Conservation (phyloP, 2,329 filamentous ascomycete species). For the Domatiomyces globalis region DNA sequence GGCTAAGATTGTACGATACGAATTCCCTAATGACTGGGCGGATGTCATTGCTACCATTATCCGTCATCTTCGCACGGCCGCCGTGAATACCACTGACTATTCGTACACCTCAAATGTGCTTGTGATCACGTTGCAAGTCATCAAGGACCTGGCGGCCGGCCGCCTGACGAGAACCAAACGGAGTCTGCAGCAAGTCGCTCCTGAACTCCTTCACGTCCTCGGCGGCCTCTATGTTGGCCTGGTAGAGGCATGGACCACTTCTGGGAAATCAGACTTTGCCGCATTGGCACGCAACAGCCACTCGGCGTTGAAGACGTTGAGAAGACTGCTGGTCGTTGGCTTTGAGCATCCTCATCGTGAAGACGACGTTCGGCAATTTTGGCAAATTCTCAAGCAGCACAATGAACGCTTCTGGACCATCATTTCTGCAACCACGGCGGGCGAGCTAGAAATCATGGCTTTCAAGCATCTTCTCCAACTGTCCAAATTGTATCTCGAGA, state of each 20-base stretch:
- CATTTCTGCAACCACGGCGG: constrained; percentile 39
- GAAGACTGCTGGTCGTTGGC: constrained; percentile 63
- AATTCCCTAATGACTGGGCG: constrained; percentile 76
- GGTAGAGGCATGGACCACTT: constrained; percentile 53
- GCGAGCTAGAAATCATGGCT: constrained; percentile 46
- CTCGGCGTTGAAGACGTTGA: constrained; percentile 57
- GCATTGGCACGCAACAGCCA: constrained; percentile 54
- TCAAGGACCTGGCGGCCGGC: constrained; percentile 80
- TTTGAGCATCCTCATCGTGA: constrained; percentile 77
- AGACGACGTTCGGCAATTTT: constrained; percentile 61
- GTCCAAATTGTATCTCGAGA: constrained; percentile 78
- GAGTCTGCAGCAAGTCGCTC: constrained; percentile 61
- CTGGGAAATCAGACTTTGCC: constrained; percentile 21
- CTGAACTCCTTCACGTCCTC: constrained; percentile 70
- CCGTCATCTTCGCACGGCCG: constrained; percentile 21
- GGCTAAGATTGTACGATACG: constrained; percentile 76
- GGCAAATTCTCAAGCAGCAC: constrained; percentile 62
- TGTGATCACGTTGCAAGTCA: constrained; percentile 53
- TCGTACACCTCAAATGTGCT: constrained; percentile 14
- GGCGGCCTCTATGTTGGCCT: constrained; percentile 64
- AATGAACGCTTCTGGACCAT: constrained; percentile 61
- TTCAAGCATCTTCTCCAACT: constrained; percentile 82
- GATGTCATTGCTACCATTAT: constrained; percentile 27
- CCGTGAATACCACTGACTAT: constrained; percentile 4
- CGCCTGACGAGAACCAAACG: constrained; percentile 60